Base-by-base conservation (phyloP, 1,139 yeast species). In the Blastobotrys elegans region DNA sequence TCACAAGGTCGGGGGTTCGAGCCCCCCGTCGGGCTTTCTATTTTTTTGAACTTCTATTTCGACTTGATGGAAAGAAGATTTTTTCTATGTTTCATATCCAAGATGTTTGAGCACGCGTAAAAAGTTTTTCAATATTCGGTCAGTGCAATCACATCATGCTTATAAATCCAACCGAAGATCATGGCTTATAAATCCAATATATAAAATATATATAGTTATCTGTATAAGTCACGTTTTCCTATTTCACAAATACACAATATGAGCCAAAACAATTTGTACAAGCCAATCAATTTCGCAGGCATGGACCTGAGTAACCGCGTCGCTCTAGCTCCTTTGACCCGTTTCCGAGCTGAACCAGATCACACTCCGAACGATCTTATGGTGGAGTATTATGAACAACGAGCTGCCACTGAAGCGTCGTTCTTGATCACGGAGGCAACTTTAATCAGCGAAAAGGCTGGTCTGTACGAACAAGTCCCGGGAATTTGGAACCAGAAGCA, bases 241-340 rank as follows among this genome's bases (percentile, higher is more conserved):
- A 5, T 7, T 6, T 20, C 6, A 34, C 4, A 34, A 34, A 34
- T 4, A 34, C 6, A 34, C 4, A 34, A 4, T 5, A 37, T 37
- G 14, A 45, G 35, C 10, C 14, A 20, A 10, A 44, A 37, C 30
- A 67, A 72, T 47, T 54, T 64, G 11, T 48, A 44, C 24, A 44
- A 48, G 26, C 66, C 68, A 21, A 50, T 65, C 52, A 51, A 53
- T 45, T 64, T 64, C 14, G 68, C 67, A 26, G 40, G 45, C 26
- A 11, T 51, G 17, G 50, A 52, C 24, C 56, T 66, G 22, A 39
- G 56, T 26, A 68, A 77, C 57, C 67, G 81, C 51, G 57, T 79
- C 10, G 79, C 67, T 1, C 62, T 69, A 58, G 74, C 83, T 7
- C 85, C 86, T 17, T 68, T 77, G 49, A 78, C 85, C 11, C 68